phyloP scores from a whole-genome alignment of 768 basidiomycete species.

The Austroboletus eburneus region DNA sequence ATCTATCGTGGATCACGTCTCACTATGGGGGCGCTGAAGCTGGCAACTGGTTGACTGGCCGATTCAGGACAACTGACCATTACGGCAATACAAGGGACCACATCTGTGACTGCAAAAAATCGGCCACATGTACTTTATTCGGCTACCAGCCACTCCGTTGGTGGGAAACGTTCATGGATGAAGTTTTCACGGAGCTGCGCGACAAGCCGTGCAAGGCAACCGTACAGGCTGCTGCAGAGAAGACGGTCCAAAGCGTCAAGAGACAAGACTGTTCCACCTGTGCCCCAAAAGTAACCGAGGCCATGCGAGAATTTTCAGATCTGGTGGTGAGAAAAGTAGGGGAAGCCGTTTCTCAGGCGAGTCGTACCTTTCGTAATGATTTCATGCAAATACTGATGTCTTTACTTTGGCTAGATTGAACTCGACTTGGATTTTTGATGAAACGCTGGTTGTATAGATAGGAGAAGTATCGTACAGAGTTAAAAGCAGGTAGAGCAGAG shows the following conservation, averaged over 20 bases:
- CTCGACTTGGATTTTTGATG: conserved; percentile 3
- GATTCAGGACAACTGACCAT: too few species aligned
- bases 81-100: too few species aligned
- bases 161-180: conserved; percentile 20
- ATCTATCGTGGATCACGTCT: conserved; percentile 11
- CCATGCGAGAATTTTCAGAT: conserved; percentile 13
- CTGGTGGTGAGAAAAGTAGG: conserved; percentile 13
- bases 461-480: too few species aligned
- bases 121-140: not conserved
- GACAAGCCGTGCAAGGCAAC: conserved; percentile 20
- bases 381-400: not conserved
- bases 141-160: not conserved
- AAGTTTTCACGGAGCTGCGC: conserved; percentile 1
- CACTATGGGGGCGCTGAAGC: conserved; percentile 9
- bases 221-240: not conserved
- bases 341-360: conserved; percentile 7
- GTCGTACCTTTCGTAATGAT: not conserved
- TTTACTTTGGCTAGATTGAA: conserved; percentile 1
- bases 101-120: not conserved
- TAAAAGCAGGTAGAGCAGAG: too few species aligned
- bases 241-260: not conserved
- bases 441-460: too few species aligned
- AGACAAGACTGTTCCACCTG: not conserved
- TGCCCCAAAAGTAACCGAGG: not conserved
- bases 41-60: conserved; percentile 9